phyloP scores from a whole-genome alignment of 495 filamentous ascomycete species.

The Beverwykella pulmonaria region DNA sequence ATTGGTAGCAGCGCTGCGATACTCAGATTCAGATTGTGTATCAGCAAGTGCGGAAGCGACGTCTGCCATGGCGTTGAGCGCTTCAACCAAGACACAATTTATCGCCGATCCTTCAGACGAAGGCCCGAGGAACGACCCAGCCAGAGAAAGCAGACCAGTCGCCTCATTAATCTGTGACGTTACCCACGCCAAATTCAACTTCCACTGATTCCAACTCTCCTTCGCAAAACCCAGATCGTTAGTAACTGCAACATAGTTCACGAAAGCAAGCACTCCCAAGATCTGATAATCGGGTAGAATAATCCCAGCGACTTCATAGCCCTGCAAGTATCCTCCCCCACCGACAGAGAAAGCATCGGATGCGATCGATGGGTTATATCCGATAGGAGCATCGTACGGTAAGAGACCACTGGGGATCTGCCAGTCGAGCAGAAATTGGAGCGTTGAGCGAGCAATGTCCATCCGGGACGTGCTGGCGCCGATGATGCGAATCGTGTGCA shows the following conservation, averaged over 20 bases:
- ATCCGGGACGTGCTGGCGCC: slow-evolving; percentile 5
- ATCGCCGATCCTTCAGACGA: too few species aligned
- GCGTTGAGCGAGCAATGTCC: slow-evolving; percentile 21
- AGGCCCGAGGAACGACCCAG: not conserved
- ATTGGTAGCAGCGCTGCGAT: too few species aligned
- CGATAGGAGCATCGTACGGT: not conserved
- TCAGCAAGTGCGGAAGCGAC: too few species aligned
- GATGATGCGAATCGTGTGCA: slow-evolving; percentile 20
- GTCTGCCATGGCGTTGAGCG: too few species aligned
- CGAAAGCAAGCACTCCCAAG: not conserved
- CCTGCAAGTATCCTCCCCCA: too few species aligned
- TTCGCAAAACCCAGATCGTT: not conserved
- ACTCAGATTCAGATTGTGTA: too few species aligned
- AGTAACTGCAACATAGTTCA: not conserved
- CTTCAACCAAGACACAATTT: too few species aligned
- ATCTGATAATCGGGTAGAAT: not conserved
- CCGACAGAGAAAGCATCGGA: too few species aligned
- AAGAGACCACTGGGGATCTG: not conserved
- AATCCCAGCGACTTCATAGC: too few species aligned
- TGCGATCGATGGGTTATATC: not conserved
- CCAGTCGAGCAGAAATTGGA: slow-evolving; percentile 8
- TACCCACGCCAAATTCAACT: not conserved
- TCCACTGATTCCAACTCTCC: not conserved
- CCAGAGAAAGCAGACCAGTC: not conserved
- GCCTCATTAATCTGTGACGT: not conserved